Evolutionary conservation across 805 yeast species (phyloP).

Genomic region (Myxozyma geophila): DNA sequence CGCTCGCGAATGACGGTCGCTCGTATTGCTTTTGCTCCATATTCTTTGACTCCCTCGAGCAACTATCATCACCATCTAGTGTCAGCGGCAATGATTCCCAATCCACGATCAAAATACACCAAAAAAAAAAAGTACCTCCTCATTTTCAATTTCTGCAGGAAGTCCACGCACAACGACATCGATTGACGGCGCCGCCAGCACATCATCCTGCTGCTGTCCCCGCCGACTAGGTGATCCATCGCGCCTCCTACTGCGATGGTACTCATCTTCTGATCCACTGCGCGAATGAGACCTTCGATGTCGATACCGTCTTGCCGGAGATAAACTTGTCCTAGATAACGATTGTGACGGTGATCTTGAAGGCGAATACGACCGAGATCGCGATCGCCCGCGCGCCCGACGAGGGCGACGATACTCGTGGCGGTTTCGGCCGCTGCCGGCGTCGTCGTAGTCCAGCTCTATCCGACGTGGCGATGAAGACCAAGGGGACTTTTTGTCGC

Average conservation of each 20-base stretch:
- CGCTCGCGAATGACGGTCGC: slow-evolving; percentile 29
- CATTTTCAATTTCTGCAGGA: neutral
- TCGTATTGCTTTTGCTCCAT: slow-evolving; percentile 12
- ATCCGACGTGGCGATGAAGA: neutral
- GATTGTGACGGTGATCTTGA: slow-evolving; percentile 13
- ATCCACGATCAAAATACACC: neutral
- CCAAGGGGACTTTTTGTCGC: neutral
- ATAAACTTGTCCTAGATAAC: slow-evolving; percentile 14
- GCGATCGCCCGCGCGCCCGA: neutral
- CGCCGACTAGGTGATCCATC: neutral
- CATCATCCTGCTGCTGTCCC: neutral
- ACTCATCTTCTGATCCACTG: neutral
- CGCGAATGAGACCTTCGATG: neutral
- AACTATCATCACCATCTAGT: slow-evolving; percentile 3
- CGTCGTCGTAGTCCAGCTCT: neutral
- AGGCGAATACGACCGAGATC: slow-evolving; percentile 14
- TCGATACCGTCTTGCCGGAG: slow-evolving; percentile 1
- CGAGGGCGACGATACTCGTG: neutral
- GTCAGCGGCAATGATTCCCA: neutral
- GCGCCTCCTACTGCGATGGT: neutral
- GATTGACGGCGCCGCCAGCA: slow-evolving; percentile 1
- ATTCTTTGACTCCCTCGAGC: neutral
- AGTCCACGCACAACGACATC: slow-evolving; percentile 7
- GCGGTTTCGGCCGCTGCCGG: neutral
- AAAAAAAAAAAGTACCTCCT: neutral